Conservation (phyloP, 129 eudicot species). For the Pulicaria dysenterica region DNA sequence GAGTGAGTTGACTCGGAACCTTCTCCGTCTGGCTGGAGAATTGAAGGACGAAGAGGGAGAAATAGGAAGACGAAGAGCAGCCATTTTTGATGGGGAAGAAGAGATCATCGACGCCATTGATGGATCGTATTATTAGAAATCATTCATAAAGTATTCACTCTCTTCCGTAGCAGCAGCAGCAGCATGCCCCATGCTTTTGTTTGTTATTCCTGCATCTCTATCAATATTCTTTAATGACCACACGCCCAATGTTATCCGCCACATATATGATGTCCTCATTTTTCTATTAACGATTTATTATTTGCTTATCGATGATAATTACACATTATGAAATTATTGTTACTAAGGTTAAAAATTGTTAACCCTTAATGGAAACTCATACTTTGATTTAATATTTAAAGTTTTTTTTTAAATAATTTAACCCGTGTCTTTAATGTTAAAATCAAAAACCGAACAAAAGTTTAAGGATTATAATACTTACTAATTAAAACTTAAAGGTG, state of each 20-base stretch:
- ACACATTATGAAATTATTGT: no score
- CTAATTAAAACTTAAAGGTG: no score
- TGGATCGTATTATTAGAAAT: background rate
- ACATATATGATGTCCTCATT: slow-evolving; percentile 61
- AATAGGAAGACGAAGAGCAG: slow-evolving; percentile 40
- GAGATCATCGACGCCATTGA: slow-evolving; percentile 24
- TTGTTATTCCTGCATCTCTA: background rate
- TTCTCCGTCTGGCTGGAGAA: slow-evolving; percentile 21
- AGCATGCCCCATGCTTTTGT: slow-evolving; percentile 9
- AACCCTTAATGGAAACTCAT: no score
- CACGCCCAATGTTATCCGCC: slow-evolving; percentile 33
- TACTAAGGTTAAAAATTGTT: no score
- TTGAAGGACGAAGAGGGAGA: slow-evolving; percentile 22
- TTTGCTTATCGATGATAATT: no score
- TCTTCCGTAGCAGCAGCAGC: background rate
- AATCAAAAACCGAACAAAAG: no score
- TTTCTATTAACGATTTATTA: no score
- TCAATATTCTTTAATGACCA: slow-evolving; percentile 16
- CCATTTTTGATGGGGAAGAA: slow-evolving; percentile 37
- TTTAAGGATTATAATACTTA: no score
- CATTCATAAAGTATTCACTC: background rate
- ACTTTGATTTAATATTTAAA: no score
- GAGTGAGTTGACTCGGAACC: slow-evolving; percentile 42
- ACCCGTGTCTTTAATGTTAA: no score
- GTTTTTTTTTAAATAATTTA: no score